Evolutionary conservation across 768 basidiomycete genomes (phyloP).

Genomic region (Kwoniella sp.): DNA sequence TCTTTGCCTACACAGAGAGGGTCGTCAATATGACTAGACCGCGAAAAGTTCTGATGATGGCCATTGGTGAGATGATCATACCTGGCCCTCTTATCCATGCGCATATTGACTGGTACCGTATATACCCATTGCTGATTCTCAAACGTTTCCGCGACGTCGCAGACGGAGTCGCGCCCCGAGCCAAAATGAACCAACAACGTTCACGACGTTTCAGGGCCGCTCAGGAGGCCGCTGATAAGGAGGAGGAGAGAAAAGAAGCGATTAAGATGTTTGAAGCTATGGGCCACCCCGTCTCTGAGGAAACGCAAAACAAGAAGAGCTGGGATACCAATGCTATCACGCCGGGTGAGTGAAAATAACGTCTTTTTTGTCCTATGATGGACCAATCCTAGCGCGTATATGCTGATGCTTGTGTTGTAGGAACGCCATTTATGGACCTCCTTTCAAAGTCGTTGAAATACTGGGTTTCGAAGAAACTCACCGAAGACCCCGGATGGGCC

Average conservation of each 20-base stretch:
- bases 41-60: slow-evolving; percentile 94
- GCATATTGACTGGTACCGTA: no score
- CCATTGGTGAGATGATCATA: slow-evolving; percentile 73
- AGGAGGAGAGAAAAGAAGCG: slow-evolving; percentile 78
- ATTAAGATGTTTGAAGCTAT: slow-evolving; percentile 92
- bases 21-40: slow-evolving; percentile 97
- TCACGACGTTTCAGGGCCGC: slow-evolving; percentile 92
- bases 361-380: background rate
- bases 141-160: no score
- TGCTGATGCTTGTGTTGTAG: no score
- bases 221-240: slow-evolving; percentile 93
- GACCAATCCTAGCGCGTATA: no score
- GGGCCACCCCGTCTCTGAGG: slow-evolving; percentile 77
- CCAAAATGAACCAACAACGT: slow-evolving; percentile 99
- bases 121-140: no score
- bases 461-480: slow-evolving; percentile 95
- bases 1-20: slow-evolving; percentile 94
- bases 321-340: slow-evolving; percentile 99
- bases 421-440: slow-evolving; percentile 94
- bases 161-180: slow-evolving; percentile 97
- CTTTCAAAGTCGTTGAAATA: slow-evolving; percentile 85
- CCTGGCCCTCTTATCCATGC: no score
- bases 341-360: slow-evolving; percentile 63
- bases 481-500: slow-evolving; percentile 94
- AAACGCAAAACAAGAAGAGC: slow-evolving; percentile 76